Evolutionary conservation across 371 early-diverging fungal species (phyloP).

Genomic region (Apophysomyces variabilis): DNA sequence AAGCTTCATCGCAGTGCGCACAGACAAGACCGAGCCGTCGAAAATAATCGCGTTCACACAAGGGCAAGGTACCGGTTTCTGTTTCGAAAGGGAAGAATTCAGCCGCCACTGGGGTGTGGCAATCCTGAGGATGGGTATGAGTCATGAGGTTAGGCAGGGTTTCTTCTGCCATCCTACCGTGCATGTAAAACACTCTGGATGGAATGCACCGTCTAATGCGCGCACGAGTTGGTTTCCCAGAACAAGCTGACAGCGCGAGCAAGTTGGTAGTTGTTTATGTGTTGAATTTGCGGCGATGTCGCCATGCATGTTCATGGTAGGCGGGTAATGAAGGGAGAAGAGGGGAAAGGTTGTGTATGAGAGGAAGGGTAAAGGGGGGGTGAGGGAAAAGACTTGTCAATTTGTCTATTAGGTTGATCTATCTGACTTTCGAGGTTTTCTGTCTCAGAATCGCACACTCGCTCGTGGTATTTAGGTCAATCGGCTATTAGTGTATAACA

Average conservation of each 20-base stretch:
- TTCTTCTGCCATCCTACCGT: slow-evolving; percentile 58
- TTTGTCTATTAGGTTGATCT: slow-evolving; percentile 8
- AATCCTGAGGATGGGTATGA: slow-evolving; percentile 64
- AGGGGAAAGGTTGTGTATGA: not conserved
- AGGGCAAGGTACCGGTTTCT: slow-evolving; percentile 63
- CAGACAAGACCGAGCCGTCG: slow-evolving; percentile 86
- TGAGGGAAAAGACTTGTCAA: slow-evolving; percentile 5
- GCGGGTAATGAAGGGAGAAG: not conserved
- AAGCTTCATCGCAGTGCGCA: slow-evolving; percentile 85
- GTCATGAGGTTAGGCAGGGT: not conserved
- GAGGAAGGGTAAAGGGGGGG: not conserved
- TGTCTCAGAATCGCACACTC: slow-evolving; percentile 7
- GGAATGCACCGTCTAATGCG: slow-evolving; percentile 80
- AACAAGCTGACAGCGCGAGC: slow-evolving; percentile 30
- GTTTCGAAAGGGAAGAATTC: slow-evolving; percentile 84
- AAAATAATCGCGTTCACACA: slow-evolving; percentile 91
- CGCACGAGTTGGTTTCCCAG: slow-evolving; percentile 80
- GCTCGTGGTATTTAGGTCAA: not conserved
- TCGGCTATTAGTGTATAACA: too few species aligned
- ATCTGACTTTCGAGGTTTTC: slow-evolving; percentile 2
- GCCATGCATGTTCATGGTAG: not conserved
- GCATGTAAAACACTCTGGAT: slow-evolving; percentile 91
- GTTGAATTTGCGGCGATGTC: slow-evolving; percentile 3
- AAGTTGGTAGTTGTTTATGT: slow-evolving; percentile 19
- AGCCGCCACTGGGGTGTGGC: slow-evolving; percentile 77